Percentiles rank a stretch among this genome's conserved stretches.
phyloP scores from a whole-genome alignment of 768 basidiomycete species.

The Amanita muscaria region DNA sequence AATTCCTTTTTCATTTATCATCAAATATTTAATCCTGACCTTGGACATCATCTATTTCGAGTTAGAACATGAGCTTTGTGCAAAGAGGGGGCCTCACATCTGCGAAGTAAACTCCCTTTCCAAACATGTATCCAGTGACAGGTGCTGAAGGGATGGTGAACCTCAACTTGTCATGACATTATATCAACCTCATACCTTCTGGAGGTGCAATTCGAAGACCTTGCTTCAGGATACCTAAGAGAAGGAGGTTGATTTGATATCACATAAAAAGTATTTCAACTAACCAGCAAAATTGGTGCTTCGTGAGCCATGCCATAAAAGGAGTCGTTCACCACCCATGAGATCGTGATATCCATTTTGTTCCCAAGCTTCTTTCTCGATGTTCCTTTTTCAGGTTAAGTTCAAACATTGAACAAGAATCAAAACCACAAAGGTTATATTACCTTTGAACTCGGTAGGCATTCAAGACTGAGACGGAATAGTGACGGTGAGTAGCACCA shows the following conservation, averaged over 20 bases:
- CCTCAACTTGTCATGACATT: neutral
- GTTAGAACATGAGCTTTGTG: conserved; percentile 1
- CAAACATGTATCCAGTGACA: conserved; percentile 56
- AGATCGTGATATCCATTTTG: conserved; percentile 36
- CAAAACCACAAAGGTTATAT: neutral
- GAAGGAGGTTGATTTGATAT: too few species aligned
- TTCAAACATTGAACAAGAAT: neutral
- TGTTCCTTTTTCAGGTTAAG: conserved; percentile 12
- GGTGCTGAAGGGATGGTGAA: conserved; percentile 36
- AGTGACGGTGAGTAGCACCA: conserved; percentile 43
- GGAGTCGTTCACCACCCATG: conserved; percentile 38
- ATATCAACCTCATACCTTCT: conserved; percentile 32
- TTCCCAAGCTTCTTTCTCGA: conserved; percentile 30
- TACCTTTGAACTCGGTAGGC: conserved; percentile 51
- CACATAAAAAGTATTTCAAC: neutral
- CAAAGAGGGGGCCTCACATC: conserved; percentile 30
- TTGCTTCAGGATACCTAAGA: conserved; percentile 47
- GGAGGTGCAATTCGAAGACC: conserved; percentile 58
- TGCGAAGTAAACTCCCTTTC: conserved; percentile 59
- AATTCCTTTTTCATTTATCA: neutral
- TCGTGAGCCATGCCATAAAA: conserved; percentile 58
- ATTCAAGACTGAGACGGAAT: conserved; percentile 32
- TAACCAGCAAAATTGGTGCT: conserved; percentile 55
- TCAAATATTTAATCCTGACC: conserved; percentile 17
- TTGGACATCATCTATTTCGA: conserved; percentile 52